Percentiles rank a stretch among this genome's conserved stretches.
Conservation (phyloP, 805 yeast genomes). For the Ogataea allantospora region DNA sequence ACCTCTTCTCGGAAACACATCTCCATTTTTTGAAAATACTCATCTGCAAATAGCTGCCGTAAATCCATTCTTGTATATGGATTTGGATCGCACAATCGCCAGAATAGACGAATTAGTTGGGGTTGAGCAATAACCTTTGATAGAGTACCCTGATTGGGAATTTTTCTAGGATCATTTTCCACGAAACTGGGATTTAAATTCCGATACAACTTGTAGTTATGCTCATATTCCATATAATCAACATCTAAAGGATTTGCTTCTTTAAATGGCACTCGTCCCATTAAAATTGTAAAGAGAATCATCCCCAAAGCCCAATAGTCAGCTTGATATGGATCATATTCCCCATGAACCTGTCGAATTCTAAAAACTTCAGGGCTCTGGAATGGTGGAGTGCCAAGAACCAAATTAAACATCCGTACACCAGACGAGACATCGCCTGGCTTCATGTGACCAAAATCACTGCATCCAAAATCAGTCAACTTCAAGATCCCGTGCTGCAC, state of each 20-base stretch:
- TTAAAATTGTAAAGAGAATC: slow-evolving; percentile 57
- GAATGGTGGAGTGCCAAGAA: slow-evolving; percentile 80
- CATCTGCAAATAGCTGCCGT: slow-evolving; percentile 54
- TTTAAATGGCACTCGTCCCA: slow-evolving; percentile 59
- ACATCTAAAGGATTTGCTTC: slow-evolving; percentile 46
- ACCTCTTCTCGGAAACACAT: slow-evolving; percentile 53
- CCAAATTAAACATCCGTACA: slow-evolving; percentile 37
- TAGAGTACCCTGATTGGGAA: slow-evolving; percentile 45
- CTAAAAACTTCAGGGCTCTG: slow-evolving; percentile 74
- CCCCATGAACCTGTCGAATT: slow-evolving; percentile 21
- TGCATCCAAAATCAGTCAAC: slow-evolving; percentile 75
- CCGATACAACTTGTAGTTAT: slow-evolving; percentile 28
- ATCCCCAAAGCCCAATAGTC: slow-evolving; percentile 77
- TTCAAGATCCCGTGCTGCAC: slow-evolving; percentile 63
- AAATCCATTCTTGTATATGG: slow-evolving; percentile 52
- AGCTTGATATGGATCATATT: slow-evolving; percentile 57
- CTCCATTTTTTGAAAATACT: slow-evolving; percentile 60
- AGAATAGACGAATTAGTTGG: slow-evolving; percentile 36
- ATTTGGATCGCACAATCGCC: slow-evolving; percentile 72
- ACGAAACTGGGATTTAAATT: slow-evolving; percentile 46
- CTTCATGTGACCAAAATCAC: slow-evolving; percentile 57
- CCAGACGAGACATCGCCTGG: slow-evolving; percentile 49
- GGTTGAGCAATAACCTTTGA: slow-evolving; percentile 23
- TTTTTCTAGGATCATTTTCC: slow-evolving; percentile 52
- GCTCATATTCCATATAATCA: slow-evolving; percentile 54